Evolutionary conservation across 768 basidiomycete genomes (phyloP).

Genomic region (Rhodotorula diobovata): DNA sequence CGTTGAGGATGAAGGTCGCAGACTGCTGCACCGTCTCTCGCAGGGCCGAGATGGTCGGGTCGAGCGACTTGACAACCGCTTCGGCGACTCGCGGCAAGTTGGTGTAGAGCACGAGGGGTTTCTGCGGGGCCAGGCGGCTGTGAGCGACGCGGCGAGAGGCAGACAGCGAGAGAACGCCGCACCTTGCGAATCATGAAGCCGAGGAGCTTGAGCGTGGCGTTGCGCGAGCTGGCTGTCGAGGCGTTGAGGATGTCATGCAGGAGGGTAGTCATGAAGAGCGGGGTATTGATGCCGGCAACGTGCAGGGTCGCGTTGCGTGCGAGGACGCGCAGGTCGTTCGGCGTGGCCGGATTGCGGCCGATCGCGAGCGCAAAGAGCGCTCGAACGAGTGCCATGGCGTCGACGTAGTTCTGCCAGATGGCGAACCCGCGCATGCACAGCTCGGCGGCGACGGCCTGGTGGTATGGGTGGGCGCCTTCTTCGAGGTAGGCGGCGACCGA

Average conservation of each 20-base stretch:
- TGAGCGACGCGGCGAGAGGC: not conserved
- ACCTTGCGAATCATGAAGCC: constrained; percentile 85
- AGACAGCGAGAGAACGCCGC: not conserved
- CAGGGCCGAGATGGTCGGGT: constrained; percentile 70
- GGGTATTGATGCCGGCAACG: constrained; percentile 75
- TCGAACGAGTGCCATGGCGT: constrained; percentile 80
- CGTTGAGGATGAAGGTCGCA: constrained; percentile 87
- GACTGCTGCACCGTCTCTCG: constrained; percentile 78
- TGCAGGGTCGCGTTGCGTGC: constrained; percentile 78
- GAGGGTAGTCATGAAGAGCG: constrained; percentile 88
- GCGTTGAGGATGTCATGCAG: constrained; percentile 77
- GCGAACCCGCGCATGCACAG: constrained; percentile 85
- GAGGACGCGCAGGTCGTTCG: constrained; percentile 59
- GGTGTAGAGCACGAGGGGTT: constrained; percentile 76
- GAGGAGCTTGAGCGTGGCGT: constrained; percentile 84
- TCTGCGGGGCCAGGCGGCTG: constrained; percentile 51
- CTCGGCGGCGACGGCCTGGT: constrained; percentile 72
- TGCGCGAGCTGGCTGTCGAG: constrained; percentile 67
- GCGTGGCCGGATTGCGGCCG: constrained; percentile 59
- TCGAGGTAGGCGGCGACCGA: constrained; percentile 75
- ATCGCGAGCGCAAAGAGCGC: constrained; percentile 77
- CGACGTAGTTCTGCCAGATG: constrained; percentile 90
- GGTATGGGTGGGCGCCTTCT: constrained; percentile 53
- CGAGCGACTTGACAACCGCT: constrained; percentile 91
- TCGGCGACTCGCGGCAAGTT: constrained; percentile 82